Conservation (phyloP, 2,329 filamentous ascomycete species). For the Ophiostoma ulmi region DNA sequence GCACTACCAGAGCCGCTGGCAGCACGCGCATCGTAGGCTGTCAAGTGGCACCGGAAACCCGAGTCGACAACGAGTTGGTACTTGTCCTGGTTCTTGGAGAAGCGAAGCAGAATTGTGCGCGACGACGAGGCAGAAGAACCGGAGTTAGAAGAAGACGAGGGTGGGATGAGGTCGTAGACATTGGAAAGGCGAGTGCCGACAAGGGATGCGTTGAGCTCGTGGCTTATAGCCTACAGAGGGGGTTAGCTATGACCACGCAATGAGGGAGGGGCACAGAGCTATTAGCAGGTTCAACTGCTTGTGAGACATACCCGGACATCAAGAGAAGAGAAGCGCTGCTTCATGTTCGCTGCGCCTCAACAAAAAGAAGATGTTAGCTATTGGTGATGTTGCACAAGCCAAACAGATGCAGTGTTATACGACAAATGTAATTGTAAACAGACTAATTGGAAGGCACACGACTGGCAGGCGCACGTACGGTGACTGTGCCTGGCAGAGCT, state of each 20-base stretch:
- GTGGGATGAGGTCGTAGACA: constrained; percentile 71
- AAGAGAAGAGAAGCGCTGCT: constrained; percentile 54
- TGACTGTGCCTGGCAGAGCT: constrained; percentile 21
- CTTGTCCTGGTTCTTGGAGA: constrained; percentile 82
- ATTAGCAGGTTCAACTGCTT: background rate
- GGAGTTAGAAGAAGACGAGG: constrained; percentile 19
- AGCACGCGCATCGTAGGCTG: constrained; percentile 73
- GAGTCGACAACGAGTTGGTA: constrained; percentile 90
- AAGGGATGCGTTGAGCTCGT: constrained; percentile 77
- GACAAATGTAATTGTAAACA: background rate
- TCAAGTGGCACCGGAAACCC: constrained; percentile 92
- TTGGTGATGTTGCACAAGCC: background rate
- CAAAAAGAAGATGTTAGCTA: background rate
- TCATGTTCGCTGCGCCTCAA: constrained; percentile 39
- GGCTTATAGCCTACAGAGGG: constrained; percentile 70
- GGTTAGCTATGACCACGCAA: constrained; percentile 1
- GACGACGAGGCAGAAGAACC: constrained; percentile 41
- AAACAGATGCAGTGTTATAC: background rate
- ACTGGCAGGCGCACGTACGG: constrained; percentile 1
- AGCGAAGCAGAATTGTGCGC: constrained; percentile 92
- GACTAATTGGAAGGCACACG: background rate
- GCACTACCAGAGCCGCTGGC: constrained; percentile 41
- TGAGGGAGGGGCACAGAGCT: background rate
- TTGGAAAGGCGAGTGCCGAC: constrained; percentile 79
- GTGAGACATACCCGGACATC: constrained; percentile 46